Percentiles rank a stretch among this genome's conserved stretches.
phyloP scores from a whole-genome alignment of 2,329 filamentous ascomycete genomes.

The Mycosphaerella arachidis region DNA sequence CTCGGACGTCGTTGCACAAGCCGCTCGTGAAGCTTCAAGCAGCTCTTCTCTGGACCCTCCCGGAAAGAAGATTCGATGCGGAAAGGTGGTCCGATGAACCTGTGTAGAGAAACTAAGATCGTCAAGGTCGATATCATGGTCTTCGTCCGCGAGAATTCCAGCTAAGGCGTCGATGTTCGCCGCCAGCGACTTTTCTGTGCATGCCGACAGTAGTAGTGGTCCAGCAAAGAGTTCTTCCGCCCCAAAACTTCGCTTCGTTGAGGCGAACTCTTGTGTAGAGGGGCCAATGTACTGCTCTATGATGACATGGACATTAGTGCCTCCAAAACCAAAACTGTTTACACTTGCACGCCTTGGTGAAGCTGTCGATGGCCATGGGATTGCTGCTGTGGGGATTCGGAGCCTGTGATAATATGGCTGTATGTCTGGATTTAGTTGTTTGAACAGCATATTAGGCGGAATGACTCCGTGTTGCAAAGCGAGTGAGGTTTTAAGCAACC shows the following conservation, averaged over 20 bases:
- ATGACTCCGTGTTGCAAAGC: constrained; percentile 26
- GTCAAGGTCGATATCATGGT: constrained; percentile 2
- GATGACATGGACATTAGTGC: constrained; percentile 24
- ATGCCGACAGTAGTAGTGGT: constrained; percentile 17
- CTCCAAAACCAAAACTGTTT: constrained; percentile 26
- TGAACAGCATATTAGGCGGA: constrained; percentile 26
- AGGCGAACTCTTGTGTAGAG: neutral
- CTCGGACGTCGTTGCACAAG: constrained; percentile 8
- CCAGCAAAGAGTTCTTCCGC: constrained; percentile 10
- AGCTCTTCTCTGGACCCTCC: constrained; percentile 9
- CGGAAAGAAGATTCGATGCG: constrained; percentile 13
- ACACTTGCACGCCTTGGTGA: constrained; percentile 13
- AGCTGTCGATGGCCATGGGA: constrained; percentile 27
- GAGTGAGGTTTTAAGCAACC: constrained; percentile 26
- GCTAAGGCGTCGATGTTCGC: constrained; percentile 10
- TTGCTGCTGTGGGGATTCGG: constrained; percentile 14
- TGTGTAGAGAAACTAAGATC: constrained; percentile 16
- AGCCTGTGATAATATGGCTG: constrained; percentile 17
- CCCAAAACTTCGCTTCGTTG: neutral
- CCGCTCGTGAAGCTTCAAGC: constrained; percentile 6
- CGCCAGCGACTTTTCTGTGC: constrained; percentile 10
- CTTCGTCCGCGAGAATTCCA: constrained; percentile 10
- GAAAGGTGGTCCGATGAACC: constrained; percentile 16
- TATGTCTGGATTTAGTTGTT: constrained; percentile 28
- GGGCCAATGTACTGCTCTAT: constrained; percentile 16